Percentiles rank a stretch among this genome's conserved stretches.
Conservation (phyloP, 116 monocot species). For the Dioscorea cayenensis region DNA sequence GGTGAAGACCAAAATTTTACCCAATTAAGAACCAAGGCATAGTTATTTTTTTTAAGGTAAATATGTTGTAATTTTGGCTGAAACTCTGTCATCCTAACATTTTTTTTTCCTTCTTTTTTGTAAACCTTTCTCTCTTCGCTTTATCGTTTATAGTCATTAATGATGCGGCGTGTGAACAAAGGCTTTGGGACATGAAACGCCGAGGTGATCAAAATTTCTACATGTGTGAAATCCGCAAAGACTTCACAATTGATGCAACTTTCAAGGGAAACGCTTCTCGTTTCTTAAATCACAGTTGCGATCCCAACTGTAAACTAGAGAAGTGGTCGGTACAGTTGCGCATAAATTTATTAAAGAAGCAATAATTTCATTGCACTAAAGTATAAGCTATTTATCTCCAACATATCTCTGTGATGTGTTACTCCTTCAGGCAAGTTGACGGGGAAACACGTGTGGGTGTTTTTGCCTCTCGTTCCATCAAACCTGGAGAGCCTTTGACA, state of each 20-base stretch:
- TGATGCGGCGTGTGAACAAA: constrained; percentile 82
- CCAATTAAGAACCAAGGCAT: too few relatives aligned
- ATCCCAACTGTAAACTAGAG: constrained; percentile 93
- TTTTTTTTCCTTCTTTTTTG: background rate
- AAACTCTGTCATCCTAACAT: background rate
- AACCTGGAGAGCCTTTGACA: constrained; percentile 76
- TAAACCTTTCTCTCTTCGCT: background rate
- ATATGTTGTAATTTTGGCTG: too few relatives aligned
- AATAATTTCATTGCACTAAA: background rate
- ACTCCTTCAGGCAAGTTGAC: constrained; percentile 77
- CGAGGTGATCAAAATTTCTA: constrained; percentile 85
- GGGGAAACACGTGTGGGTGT: constrained; percentile 98
- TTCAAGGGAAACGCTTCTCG: constrained; percentile 94
- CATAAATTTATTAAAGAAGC: background rate
- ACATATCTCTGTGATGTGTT: background rate
- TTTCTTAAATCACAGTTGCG: constrained; percentile 94
- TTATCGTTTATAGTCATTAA: constrained; percentile 60
- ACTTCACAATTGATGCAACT: constrained; percentile 97
- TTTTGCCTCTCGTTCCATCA: constrained; percentile 71
- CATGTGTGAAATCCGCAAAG: constrained; percentile 94
- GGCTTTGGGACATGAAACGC: constrained; percentile 94
- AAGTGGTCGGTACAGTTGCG: constrained; percentile 60
- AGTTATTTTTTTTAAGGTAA: too few relatives aligned
- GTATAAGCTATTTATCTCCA: background rate
- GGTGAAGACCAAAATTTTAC: too few relatives aligned